Percentiles rank a stretch among this genome's conserved stretches.
Evolutionary conservation across 192 early-diverging fungal species (phyloP).

Genomic region (Gamsiella multidivaricata): DNA sequence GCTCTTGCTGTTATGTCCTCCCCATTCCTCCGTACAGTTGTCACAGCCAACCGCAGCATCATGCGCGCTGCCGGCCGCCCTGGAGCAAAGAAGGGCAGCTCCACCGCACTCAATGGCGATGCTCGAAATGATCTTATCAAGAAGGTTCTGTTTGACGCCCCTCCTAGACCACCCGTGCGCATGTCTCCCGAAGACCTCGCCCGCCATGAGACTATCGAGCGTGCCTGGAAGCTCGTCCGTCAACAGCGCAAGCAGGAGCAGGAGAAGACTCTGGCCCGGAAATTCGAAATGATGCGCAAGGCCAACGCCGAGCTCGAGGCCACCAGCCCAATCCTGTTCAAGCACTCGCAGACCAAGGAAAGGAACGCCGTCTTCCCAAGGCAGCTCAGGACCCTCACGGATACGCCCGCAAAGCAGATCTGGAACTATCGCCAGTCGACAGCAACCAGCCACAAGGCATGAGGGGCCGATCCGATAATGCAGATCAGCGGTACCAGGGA

Average conservation of each 20-base stretch:
- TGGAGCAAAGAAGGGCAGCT: slow-evolving; percentile 24
- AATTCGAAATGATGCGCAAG: slow-evolving; percentile 71
- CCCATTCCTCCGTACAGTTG: slow-evolving; percentile 36
- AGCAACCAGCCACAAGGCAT: slow-evolving; percentile 32
- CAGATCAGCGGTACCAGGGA: not conserved
- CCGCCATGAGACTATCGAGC: slow-evolving; percentile 77
- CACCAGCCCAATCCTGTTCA: slow-evolving; percentile 68
- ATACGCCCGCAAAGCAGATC: slow-evolving; percentile 74
- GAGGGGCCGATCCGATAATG: slow-evolving; percentile 2
- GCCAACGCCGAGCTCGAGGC: slow-evolving; percentile 76
- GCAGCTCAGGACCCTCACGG: slow-evolving; percentile 79
- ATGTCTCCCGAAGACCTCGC: slow-evolving; percentile 67
- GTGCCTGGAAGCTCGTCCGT: slow-evolving; percentile 70
- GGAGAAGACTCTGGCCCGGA: slow-evolving; percentile 58
- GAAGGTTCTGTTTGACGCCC: slow-evolving; percentile 72
- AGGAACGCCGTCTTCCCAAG: slow-evolving; percentile 72
- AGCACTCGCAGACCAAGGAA: slow-evolving; percentile 68
- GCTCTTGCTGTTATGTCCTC: slow-evolving; percentile 30
- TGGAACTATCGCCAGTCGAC: slow-evolving; percentile 72
- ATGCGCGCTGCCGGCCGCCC: slow-evolving; percentile 39
- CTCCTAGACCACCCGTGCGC: slow-evolving; percentile 55
- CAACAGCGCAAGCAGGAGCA: slow-evolving; percentile 61
- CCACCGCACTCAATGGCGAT: slow-evolving; percentile 58
- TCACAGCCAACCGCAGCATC: slow-evolving; percentile 25
- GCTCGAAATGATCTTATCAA: slow-evolving; percentile 77